Evolutionary conservation across 1,284 basidiomycete genomes (phyloP), one percentile per base, ranked within the genome.

Genomic region (Ganoderma boninense): DNA sequence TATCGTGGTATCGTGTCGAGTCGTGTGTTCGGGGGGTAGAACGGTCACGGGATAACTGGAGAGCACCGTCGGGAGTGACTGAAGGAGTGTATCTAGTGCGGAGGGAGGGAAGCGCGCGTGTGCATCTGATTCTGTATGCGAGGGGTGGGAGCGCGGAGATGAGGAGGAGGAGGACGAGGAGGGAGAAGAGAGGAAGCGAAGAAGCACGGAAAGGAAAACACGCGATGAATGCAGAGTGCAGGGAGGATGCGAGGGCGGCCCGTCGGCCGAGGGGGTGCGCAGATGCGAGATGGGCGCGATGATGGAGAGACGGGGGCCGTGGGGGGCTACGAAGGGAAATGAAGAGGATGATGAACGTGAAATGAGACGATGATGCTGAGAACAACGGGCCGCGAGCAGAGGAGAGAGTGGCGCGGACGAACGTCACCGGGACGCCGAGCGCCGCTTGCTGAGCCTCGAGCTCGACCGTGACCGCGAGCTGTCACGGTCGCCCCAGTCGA

Each of bases 341-440:
- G 49, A 8, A 20, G 32, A 8, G 7, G 32, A 59, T 18, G 23
- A 62, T 10, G 60, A 43, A 62, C 40, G 60, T 23, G 42, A 62
- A 62, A 62, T 62, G 60, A 40, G 44, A 62, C 60, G 14, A 44
- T 42, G 60, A 62, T 62, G 60, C 23, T 43, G 60, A 40, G 44
- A 61, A 52, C 23, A 29, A 64, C 20, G 29, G 29, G n/a, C 29
- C 26, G 29, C 16, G 57, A 35, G 29, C n/a, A 42, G 56, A 32
- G 18, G 26, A 65, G 61, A 32, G 23, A 63, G 63, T 46, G 38
- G 49, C 52, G 61, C 52, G 64, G 46, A 32, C n/a, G 65, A 67
- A 65, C 69, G 73, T 71, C 70, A 74, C 70, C 73, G 73, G 70
- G 73, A 74, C 62, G 71, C 64, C 65, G 70, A 72, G 67, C 73